Evolutionary conservation across 257 asterid genomes (phyloP).

Genomic region (Solanum clarkiae): DNA sequence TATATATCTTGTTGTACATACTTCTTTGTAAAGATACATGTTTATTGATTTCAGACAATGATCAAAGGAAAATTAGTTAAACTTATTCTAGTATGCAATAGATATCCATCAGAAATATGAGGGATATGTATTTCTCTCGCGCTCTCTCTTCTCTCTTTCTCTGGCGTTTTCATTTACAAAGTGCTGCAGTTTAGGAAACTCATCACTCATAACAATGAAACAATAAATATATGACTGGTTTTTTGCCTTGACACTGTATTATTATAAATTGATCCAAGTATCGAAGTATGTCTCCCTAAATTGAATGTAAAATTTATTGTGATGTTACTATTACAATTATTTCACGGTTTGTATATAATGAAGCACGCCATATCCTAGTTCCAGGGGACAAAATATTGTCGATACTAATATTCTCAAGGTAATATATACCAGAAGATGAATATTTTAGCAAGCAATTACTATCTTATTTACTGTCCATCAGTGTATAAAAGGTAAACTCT

Average conservation of each 20-base stretch:
- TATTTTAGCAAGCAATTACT: background rate
- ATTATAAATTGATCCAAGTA: too few relatives aligned
- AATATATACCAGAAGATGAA: background rate
- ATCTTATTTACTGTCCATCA: background rate
- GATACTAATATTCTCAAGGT: constrained; percentile 34
- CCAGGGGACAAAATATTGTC: constrained; percentile 12
- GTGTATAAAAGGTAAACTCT: background rate
- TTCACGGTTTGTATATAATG: background rate
- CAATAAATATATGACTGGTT: background rate
- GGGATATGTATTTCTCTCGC: too few relatives aligned
- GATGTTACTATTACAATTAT: background rate
- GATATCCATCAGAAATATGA: too few relatives aligned
- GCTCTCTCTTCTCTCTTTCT: too few relatives aligned
- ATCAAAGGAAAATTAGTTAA: too few relatives aligned
- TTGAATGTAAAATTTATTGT: background rate
- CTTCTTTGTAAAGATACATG: background rate
- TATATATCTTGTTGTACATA: too few relatives aligned
- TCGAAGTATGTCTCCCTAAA: background rate
- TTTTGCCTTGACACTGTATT: background rate
- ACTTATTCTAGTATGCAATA: too few relatives aligned
- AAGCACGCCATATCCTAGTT: background rate
- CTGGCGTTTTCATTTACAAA: background rate
- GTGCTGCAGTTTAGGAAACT: background rate
- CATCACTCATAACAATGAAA: background rate
- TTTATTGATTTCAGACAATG: too few relatives aligned